Percentiles rank a stretch among this genome's conserved stretches.
Evolutionary conservation across 148 eudicot species (phyloP).

Genomic region (Chenopodium suecicum): DNA sequence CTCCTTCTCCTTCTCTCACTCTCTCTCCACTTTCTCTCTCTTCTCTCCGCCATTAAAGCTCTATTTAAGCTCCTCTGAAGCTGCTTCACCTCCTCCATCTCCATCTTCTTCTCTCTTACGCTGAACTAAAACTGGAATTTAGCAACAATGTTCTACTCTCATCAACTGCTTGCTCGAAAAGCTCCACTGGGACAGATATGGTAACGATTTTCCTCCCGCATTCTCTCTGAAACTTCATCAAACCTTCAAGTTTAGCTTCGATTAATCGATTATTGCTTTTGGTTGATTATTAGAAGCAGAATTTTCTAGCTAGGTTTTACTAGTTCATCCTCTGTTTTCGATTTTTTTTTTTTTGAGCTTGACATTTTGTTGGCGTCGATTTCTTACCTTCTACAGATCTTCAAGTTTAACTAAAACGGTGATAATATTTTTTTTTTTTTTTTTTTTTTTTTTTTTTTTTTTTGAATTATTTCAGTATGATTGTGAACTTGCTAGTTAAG

Average conservation of each 20-base stretch:
- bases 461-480: background rate
- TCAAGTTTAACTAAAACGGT: background rate
- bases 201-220: constrained; percentile 24
- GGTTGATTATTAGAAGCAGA: background rate
- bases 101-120: constrained; percentile 13
- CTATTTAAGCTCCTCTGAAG: constrained; percentile 9
- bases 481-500: background rate
- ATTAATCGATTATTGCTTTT: background rate
- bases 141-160: constrained; percentile 75
- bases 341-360: background rate
- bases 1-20: background rate
- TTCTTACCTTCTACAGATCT: too few species aligned
- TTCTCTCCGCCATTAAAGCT: constrained; percentile 2
- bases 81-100: background rate
- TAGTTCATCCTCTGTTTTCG: constrained; percentile 4
- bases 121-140: background rate
- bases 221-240: background rate
- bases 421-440: background rate
- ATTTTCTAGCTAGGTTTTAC: background rate
- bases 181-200: constrained; percentile 95
- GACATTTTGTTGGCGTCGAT: background rate
- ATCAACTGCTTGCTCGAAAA: constrained; percentile 79
- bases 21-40: constrained; percentile 6
- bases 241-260: background rate
- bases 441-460: background rate